Base-by-base conservation (phyloP, 495 filamentous ascomycete genomes). In the Penicillium arizonense region DNA sequence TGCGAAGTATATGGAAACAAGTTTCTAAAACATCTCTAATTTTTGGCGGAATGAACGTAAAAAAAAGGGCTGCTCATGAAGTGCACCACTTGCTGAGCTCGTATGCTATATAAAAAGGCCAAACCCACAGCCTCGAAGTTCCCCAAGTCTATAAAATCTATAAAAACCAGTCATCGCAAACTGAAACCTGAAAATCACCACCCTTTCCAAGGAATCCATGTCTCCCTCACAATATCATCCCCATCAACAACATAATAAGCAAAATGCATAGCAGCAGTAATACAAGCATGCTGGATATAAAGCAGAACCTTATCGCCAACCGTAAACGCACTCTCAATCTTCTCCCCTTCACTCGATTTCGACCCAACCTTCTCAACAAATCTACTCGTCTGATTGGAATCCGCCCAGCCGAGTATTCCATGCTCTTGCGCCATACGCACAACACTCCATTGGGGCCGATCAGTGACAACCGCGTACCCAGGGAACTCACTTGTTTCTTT, bases 391-490 rank as follows among this genome's bases (percentile, higher is more conserved):
- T 50, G 47, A 3, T 43, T 55, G 16, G 54, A 57, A 13, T 48
- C 35, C 11, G 50, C 49, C 49, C 53, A 59, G 3, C 59, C 46
- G 52, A 89, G 55, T 45, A 87, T 78, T 0, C 84, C 85, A 68
- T 88, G 86, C 62, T 88, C 86, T 65, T 89, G 86, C 45, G 79
- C 80, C 47, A 87, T 77, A 14, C 76, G 72, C 18, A 79, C 80
- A 8, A 88, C 83, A 58, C 80, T 61, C 86, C 85, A 88, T 1
- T 83, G 81, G 1, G 64, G 56, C 10, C 49, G 41, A 40, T 59
- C 56, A 6, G 40, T 36, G 11, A 53, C 55, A n/a, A 44, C 33
- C 5, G 50, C 61, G 37, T 53, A 55, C 8, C 63, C 63, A 20
- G 57, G 48, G 35, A 51, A 66, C 16, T 52, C 58, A 18, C 60